phyloP scores from a whole-genome alignment of 179 eudicot species.

The Gypsophila paniculata region DNA sequence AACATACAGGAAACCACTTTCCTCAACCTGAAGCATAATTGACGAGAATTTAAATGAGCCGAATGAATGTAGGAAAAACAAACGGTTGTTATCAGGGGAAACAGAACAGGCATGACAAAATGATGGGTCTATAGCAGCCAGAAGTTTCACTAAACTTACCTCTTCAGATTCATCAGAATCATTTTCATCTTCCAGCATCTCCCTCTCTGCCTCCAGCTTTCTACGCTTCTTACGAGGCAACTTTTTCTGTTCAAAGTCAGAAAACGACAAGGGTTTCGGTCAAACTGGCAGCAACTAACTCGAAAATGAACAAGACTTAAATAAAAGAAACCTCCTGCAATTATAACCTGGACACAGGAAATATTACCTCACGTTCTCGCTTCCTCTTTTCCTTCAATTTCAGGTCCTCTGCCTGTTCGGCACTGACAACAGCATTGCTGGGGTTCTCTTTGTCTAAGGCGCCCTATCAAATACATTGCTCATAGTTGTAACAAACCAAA shows the following conservation, averaged over 20 bases:
- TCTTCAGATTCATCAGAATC: constrained; percentile 38
- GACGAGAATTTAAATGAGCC: neutral
- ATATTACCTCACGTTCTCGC: constrained; percentile 75
- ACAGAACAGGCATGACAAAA: neutral
- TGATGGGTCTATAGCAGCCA: neutral
- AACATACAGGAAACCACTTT: neutral
- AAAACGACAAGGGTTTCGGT: neutral
- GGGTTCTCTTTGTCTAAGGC: constrained; percentile 37
- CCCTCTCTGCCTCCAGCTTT: constrained; percentile 86
- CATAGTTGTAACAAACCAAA: neutral
- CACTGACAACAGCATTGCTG: constrained; percentile 58
- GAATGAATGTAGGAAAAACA: neutral
- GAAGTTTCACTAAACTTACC: constrained; percentile 26
- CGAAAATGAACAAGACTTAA: neutral
- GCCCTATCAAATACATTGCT: constrained; percentile 36
- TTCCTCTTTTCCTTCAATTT: constrained; percentile 95
- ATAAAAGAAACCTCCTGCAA: neutral
- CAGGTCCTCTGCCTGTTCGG: constrained; percentile 77
- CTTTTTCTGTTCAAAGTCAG: constrained; percentile 49
- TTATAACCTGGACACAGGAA: constrained; percentile 13
- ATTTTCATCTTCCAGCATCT: constrained; percentile 78
- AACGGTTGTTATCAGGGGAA: neutral
- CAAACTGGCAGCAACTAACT: neutral
- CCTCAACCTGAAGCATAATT: neutral
- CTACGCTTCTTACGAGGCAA: constrained; percentile 89